Evolutionary conservation across 2,329 filamentous ascomycete species (phyloP).

Genomic region (Dichotomopilus funicola): DNA sequence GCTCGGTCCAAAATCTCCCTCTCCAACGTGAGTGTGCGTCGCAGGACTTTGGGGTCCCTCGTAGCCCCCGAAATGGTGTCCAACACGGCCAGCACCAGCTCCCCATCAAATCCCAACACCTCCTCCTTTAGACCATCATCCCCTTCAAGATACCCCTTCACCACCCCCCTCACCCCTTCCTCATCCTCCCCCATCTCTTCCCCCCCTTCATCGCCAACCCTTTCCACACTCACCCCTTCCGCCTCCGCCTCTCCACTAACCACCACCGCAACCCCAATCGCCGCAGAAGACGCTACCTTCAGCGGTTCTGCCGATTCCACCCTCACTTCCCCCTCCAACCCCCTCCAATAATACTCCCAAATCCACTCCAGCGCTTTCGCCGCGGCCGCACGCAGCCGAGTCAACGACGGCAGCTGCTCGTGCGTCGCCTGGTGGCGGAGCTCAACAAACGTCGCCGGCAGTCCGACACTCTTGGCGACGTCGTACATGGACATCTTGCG

Average conservation of each 20-base stretch:
- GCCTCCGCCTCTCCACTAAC: background rate
- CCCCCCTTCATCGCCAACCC: background rate
- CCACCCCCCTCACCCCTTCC: background rate
- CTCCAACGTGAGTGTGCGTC: conserved; percentile 40
- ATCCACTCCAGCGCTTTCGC: conserved; percentile 73
- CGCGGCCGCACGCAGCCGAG: conserved; percentile 63
- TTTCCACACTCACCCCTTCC: background rate
- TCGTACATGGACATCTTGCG: conserved; percentile 68
- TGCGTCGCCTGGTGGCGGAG: conserved; percentile 86
- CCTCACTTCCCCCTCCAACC: conserved; percentile 31
- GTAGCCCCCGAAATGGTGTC: conserved; percentile 35
- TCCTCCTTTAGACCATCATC: background rate
- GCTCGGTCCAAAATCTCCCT: conserved; percentile 33
- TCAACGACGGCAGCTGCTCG: conserved; percentile 72
- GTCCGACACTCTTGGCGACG: conserved; percentile 58
- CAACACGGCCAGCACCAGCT: conserved; percentile 33
- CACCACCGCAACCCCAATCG: background rate
- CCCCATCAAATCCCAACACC: conserved; percentile 30
- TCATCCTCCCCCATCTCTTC: background rate
- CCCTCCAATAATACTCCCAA: conserved; percentile 80
- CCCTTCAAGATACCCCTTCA: conserved; percentile 8
- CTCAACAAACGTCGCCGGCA: conserved; percentile 79
- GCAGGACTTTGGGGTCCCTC: conserved; percentile 38
- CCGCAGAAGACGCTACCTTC: background rate
- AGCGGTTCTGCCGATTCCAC: background rate